phyloP scores from a whole-genome alignment of 306 rosid species.

The Trifolium repens region DNA sequence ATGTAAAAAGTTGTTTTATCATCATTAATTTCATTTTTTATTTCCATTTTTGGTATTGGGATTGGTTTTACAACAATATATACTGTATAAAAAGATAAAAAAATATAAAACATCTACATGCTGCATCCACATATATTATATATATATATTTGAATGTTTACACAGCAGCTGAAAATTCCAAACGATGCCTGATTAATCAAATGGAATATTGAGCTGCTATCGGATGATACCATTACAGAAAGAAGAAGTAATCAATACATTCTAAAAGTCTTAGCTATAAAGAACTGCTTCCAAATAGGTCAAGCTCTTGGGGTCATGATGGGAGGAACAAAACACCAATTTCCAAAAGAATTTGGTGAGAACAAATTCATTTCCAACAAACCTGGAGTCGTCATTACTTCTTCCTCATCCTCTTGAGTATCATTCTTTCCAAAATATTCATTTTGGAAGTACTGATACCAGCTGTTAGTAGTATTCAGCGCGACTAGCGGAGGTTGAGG shows the following conservation, averaged over 20 bases:
- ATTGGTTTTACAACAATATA: too few species aligned
- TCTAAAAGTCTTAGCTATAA: background rate
- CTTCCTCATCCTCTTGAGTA: conserved; percentile 11
- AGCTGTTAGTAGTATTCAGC: conserved; percentile 23
- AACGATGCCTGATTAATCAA: background rate
- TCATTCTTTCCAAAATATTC: conserved; percentile 39
- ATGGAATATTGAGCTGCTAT: too few species aligned
- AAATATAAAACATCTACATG: too few species aligned
- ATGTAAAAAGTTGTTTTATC: too few species aligned
- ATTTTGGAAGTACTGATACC: conserved; percentile 42
- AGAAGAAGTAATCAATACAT: background rate
- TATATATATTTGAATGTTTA: too few species aligned
- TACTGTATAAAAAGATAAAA: too few species aligned
- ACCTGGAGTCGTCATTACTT: background rate
- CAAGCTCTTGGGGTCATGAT: conserved; percentile 56
- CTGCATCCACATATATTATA: too few species aligned
- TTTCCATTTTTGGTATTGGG: too few species aligned
- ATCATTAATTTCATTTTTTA: too few species aligned
- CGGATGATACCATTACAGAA: too few species aligned
- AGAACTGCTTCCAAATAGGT: background rate
- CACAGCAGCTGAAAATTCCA: background rate
- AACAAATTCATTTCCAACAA: conserved; percentile 50
- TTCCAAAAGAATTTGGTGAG: conserved; percentile 52
- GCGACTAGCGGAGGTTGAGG: background rate
- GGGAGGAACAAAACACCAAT: conserved; percentile 52